Evolutionary conservation across 331 rosid genomes (phyloP), one percentile per base, ranked within the genome.

Genomic region (Pyrus hybrid): DNA sequence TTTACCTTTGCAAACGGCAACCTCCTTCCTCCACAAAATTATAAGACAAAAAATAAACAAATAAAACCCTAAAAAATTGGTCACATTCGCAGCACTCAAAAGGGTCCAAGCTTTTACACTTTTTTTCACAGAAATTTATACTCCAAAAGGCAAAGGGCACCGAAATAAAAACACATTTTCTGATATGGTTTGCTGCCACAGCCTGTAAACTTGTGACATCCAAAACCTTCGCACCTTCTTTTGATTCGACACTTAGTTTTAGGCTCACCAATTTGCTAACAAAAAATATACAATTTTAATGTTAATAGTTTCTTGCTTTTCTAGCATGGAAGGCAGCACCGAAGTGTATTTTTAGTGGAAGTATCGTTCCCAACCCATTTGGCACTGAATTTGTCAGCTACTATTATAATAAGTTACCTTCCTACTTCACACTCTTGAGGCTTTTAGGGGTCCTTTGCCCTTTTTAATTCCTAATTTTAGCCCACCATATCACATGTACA

Each of bases 1-100:
- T 22, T n/a, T 58, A 29, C 63, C 63, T 11, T 58, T 11, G 63
- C 57, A 51, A 63, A 25, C 29, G 1, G 67, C 47, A 64, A 64
- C 26, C 45, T 18, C 69, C 43, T 64, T 10, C 69, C 26, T 9
- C 45, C 69, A 30, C 69, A 22, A 60, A 26, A 43, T 37, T 32
- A 14, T 9, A 26, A 72, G 1, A 20, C 18, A 51, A 16, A 51
- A 18, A 18, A 6, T 18, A 18, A 10, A 51, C 57, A 18, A 18
- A 51, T 51, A 53, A 10, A 28, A 14, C 30, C 13, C 49, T 32
- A 53, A 64, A 64, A 18, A 9, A 18, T 29, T 47, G 73, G 74
- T 61, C 79, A 67, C 68, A 58, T 75, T 82, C 22, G 45, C 54
- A 22, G 32, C 75, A 73, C 49, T 69, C 2, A 35, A 10, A 70